Evolutionary conservation across 805 yeast genomes (phyloP), one percentile per base, ranked within the genome.

Genomic region (Komagataella populi): DNA sequence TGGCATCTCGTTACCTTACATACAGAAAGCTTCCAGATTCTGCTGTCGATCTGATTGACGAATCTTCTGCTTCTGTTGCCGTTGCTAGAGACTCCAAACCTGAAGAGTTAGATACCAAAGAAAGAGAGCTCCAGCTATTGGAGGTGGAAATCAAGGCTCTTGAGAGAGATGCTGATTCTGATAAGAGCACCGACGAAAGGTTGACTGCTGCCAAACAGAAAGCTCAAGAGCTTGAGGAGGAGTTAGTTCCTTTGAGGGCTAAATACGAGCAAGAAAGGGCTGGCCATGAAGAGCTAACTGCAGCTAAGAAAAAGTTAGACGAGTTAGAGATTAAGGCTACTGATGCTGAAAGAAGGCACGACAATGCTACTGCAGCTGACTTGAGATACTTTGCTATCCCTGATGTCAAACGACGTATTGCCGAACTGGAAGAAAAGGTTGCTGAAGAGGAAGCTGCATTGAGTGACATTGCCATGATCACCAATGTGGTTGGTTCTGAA

Each of bases 81-180:
- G 99, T 93, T 50, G 96, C 96, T 3, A 81, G 99, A 69, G 99
- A 93, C 66, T 91, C 98, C 3, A 88, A 87, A 65, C 99, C 99
- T 1, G 99, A 93, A 68, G 96, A 89, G 66, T 76, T 93, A 60
- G 99, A 93, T 70, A 84, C 83, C 47, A 78, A 89, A 59, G 99
- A 93, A 69, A 86, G 99, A 68, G 88, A 88, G 70, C 75, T 90
- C 49, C 95, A 89, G 65, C 77, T 93, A 58, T 70, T 93, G 43
- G 96, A 91, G 61, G 98, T 93, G 53, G 99, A 93, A 69, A 91
- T 93, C 63, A 87, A 88, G 63, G 99, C 99, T 1, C 76, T 93
- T 59, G 97, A 93, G 70, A 86, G 99, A 70, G 99, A 91, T 65
- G 83, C 82, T 62, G 96, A 84, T 54, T 85, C 96, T 6, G 86